These are phyloP conservation scores for Allantophomopsis lycopodina DNA, from an alignment of 2,329 filamentous ascomycete species.

Conservation along the genomic window DNA sequence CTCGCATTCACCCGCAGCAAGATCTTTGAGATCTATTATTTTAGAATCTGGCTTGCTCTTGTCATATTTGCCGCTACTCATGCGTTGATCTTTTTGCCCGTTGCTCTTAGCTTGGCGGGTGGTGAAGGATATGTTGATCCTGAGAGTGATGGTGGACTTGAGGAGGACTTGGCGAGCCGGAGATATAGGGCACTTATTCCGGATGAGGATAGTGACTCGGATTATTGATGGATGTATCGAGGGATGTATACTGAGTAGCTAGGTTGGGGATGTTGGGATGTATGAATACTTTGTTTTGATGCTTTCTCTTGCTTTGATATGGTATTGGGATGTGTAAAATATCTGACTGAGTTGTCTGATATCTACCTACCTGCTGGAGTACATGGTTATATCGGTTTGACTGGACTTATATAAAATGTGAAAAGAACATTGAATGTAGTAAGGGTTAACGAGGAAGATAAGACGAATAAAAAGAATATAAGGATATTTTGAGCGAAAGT, in stretches of 20 bases:
- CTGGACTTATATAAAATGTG: no score
- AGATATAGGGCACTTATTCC: constrained; percentile 71
- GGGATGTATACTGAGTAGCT: not conserved
- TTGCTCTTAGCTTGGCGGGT: constrained; percentile 73
- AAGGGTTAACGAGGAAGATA: no score
- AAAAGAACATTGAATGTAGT: no score
- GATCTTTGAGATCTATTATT: constrained; percentile 99
- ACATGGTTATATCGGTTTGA: no score
- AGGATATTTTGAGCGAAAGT: no score
- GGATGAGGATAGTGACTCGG: constrained; percentile 43
- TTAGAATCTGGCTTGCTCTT: constrained; percentile 87
- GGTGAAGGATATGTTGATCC: constrained; percentile 81
- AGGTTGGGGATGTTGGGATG: no score
- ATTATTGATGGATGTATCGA: constrained; percentile 2
- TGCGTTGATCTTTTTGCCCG: constrained; percentile 81
- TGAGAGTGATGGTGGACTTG: constrained; percentile 75
- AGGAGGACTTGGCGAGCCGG: constrained; percentile 73
- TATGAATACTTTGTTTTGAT: no score
- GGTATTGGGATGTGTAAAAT: no score
- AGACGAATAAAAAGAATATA: no score
- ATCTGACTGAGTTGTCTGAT: no score
- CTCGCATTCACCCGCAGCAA: constrained; percentile 91
- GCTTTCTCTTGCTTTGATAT: no score
- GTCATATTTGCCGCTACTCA: constrained; percentile 83
- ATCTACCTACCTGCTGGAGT: no score